Evolutionary conservation across 2,329 filamentous ascomycete species (phyloP).

Genomic region (Calonectria crousiana): DNA sequence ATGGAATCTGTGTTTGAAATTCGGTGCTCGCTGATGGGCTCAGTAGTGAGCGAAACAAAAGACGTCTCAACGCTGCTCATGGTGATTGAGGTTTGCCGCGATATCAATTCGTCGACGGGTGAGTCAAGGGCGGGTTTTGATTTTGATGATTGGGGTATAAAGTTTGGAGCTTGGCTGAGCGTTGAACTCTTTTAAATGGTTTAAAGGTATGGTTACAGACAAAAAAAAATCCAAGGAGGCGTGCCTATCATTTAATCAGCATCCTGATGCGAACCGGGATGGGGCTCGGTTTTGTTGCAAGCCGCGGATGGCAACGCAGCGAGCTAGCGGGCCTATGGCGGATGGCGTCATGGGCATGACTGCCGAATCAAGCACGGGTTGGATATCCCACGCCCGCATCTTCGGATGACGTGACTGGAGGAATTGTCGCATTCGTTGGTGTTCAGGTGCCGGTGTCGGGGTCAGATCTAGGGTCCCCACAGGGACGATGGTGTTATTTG

Average conservation of each 20-base stretch:
- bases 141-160: neutral
- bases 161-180: neutral
- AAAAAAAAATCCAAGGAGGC: neutral
- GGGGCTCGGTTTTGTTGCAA: constrained; percentile 25
- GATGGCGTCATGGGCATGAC: constrained; percentile 38
- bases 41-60: constrained; percentile 33
- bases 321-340: constrained; percentile 24
- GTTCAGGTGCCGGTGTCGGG: constrained; percentile 35
- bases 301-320: constrained; percentile 1
- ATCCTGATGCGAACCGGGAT: neutral
- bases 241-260: constrained; percentile 20
- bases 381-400: constrained; percentile 36
- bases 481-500: constrained; percentile 44
- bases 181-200: neutral
- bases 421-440: constrained; percentile 18
- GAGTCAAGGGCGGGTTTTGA: neutral
- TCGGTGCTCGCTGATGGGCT: constrained; percentile 20
- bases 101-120: neutral
- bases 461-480: constrained; percentile 33
- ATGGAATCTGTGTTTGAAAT: constrained; percentile 17
- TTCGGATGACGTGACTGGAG: constrained; percentile 36
- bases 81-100: neutral
- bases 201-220: neutral
- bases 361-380: constrained; percentile 35
- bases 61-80: constrained; percentile 31